Evolutionary conservation across 1,284 basidiomycete species (phyloP).

Genomic region (Takashimella tepidaria): DNA sequence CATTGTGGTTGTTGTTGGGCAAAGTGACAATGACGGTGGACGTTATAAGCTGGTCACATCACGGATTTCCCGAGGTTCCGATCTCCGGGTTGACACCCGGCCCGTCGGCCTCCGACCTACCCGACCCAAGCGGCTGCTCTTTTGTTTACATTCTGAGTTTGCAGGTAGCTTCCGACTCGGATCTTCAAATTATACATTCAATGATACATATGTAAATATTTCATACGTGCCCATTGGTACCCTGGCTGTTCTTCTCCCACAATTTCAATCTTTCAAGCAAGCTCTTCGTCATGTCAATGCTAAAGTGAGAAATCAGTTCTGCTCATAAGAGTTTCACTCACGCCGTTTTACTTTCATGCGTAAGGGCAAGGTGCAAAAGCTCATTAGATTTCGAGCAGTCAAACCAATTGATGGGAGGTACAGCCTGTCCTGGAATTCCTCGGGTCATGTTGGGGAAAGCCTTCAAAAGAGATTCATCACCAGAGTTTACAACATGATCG

Average conservation of each 20-base stretch:
- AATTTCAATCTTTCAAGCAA: conserved; percentile 12
- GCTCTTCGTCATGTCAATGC: conserved; percentile 24
- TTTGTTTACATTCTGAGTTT: too few relatives aligned
- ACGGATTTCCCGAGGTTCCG: too few relatives aligned
- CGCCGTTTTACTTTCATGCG: conserved; percentile 16
- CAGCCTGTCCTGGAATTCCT: conserved; percentile 12
- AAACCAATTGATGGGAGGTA: conserved; percentile 21
- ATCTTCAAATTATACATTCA: too few relatives aligned
- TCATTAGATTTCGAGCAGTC: conserved; percentile 17
- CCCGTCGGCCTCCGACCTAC: too few relatives aligned
- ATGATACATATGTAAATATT: too few relatives aligned
- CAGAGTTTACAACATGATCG: conserved; percentile 11
- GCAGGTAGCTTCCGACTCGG: too few relatives aligned
- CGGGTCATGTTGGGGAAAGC: conserved; percentile 17
- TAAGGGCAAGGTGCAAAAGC: conserved; percentile 11
- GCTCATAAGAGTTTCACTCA: conserved; percentile 6
- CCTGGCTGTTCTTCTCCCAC: conserved; percentile 1
- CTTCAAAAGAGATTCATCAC: conserved; percentile 2
- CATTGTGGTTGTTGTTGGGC: too few relatives aligned
- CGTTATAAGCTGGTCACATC: too few relatives aligned
- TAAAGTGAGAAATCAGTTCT: neutral
- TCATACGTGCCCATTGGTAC: too few relatives aligned
- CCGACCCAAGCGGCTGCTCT: too few relatives aligned
- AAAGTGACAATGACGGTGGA: too few relatives aligned
- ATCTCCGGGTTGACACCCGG: too few relatives aligned